Conservation (phyloP, 805 yeast genomes). For the Saccharomycopsis sp. region DNA sequence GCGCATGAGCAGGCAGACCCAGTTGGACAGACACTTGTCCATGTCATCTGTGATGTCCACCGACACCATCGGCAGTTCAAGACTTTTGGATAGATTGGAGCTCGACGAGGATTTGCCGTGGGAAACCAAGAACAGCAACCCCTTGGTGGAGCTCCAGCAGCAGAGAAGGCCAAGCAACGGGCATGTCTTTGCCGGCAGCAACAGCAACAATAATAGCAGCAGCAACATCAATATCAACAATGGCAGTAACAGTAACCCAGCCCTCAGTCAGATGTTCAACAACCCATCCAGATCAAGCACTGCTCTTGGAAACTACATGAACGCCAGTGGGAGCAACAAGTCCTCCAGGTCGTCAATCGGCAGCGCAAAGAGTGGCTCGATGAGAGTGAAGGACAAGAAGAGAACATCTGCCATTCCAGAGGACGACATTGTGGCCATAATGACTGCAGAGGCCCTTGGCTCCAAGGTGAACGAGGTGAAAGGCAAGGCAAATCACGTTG, state of each 20-base stretch:
- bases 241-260: not conserved
- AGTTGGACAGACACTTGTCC: slow-evolving; percentile 8
- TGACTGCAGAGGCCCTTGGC: slow-evolving; percentile 15
- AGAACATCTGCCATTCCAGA: not conserved
- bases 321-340: too few relatives aligned
- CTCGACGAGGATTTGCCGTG: slow-evolving; percentile 18
- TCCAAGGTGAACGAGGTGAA: slow-evolving; percentile 10
- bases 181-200: not conserved
- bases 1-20: not conserved
- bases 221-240: not conserved
- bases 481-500: slow-evolving; percentile 3
- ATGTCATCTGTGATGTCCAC: slow-evolving; percentile 13
- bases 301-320: too few relatives aligned
- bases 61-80: slow-evolving; percentile 6
- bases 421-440: not conserved
- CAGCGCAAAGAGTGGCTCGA: too few relatives aligned
- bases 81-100: slow-evolving; percentile 13
- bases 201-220: not conserved
- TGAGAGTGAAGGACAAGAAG: not conserved
- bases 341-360: too few relatives aligned
- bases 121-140: slow-evolving; percentile 1
- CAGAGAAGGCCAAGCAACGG: not conserved
- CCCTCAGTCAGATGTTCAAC: too few relatives aligned
- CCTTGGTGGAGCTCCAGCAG: not conserved
- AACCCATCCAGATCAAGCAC: too few relatives aligned